Conservation (phyloP, 2,329 filamentous ascomycete genomes). For the Phyllosticta citriasiana region DNA sequence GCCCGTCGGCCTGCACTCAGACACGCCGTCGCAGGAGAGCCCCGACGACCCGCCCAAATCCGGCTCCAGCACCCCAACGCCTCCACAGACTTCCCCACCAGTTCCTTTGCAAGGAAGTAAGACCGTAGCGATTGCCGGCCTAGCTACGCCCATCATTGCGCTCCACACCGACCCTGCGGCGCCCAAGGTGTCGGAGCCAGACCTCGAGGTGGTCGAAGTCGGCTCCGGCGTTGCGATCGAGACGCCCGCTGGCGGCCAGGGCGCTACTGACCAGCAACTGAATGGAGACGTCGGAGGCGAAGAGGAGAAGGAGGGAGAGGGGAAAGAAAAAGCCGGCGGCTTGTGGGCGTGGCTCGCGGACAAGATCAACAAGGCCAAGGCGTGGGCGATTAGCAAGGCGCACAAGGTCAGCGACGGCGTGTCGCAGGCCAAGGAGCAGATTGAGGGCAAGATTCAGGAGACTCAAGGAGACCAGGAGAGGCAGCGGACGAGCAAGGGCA, state of each 20-base stretch:
- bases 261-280: background rate
- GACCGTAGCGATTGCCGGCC: background rate
- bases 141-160: constrained; percentile 3
- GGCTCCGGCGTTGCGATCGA: background rate
- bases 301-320: constrained; percentile 9
- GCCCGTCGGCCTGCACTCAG: constrained; percentile 51
- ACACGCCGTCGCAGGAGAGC: constrained; percentile 40
- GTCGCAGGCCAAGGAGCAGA: constrained; percentile 4
- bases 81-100: background rate
- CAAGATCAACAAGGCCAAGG: constrained; percentile 24
- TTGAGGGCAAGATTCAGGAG: background rate
- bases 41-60: constrained; percentile 41
- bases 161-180: background rate
- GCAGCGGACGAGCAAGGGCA: background rate
- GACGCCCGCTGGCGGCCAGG: background rate
- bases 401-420: constrained; percentile 6
- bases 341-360: constrained; percentile 31
- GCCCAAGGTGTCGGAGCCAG: background rate
- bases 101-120: background rate
- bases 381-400: constrained; percentile 18
- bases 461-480: background rate
- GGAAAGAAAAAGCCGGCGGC: constrained; percentile 10
- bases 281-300: background rate
- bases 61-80: constrained; percentile 11
- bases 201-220: background rate